Percentiles rank a stretch among this genome's conserved stretches.
Conservation (phyloP, 1,139 yeast genomes). For the Pichia sp. region DNA sequence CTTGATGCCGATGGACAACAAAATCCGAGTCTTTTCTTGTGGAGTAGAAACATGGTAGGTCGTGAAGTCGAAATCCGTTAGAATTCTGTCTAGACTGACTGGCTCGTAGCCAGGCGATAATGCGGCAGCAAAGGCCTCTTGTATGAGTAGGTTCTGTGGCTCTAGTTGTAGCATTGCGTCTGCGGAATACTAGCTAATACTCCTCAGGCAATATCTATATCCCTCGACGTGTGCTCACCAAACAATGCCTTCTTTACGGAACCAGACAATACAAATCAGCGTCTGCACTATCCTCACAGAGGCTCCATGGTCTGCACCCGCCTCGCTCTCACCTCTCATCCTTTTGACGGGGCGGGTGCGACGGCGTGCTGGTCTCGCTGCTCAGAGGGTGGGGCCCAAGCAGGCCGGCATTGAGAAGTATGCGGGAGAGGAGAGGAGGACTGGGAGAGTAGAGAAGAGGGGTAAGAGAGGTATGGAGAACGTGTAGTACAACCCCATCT, state of each 20-base stretch:
- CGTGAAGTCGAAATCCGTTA: constrained; percentile 94
- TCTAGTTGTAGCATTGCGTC: constrained; percentile 42
- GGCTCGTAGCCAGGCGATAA: constrained; percentile 38
- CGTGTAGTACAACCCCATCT: too few species aligned
- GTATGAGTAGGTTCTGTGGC: constrained; percentile 43
- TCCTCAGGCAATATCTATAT: too few species aligned
- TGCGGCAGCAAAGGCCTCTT: constrained; percentile 43
- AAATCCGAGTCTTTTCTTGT: constrained; percentile 57
- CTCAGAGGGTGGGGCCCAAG: too few species aligned
- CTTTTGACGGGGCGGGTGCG: neutral
- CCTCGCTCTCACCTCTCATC: neutral
- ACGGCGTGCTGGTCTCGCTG: neutral
- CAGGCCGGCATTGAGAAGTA: too few species aligned
- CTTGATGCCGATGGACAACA: constrained; percentile 68
- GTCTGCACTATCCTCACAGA: neutral
- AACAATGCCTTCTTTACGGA: neutral
- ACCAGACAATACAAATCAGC: neutral
- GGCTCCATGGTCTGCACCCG: neutral
- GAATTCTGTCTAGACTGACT: constrained; percentile 76
- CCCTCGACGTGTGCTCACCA: too few species aligned
- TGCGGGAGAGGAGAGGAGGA: too few species aligned
- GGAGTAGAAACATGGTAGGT: constrained; percentile 89
- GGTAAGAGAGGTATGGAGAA: too few species aligned
- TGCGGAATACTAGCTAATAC: neutral
- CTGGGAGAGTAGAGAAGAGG: too few species aligned